phyloP scores from a whole-genome alignment of 2,329 filamentous ascomycete genomes.

The Aspergillus aculeatinus region DNA sequence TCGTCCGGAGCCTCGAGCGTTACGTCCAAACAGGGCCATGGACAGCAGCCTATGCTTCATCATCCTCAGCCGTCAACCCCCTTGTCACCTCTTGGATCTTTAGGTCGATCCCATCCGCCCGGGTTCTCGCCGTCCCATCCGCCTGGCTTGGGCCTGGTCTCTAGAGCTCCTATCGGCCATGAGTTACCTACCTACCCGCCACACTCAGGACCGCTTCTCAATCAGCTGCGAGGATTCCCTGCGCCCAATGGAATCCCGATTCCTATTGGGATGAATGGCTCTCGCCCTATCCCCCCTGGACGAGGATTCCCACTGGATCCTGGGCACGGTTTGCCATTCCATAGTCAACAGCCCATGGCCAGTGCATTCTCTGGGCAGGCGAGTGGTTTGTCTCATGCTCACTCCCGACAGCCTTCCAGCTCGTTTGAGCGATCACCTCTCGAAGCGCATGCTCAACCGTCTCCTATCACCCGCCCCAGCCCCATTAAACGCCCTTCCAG shows the following conservation, averaged over 20 bases:
- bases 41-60: constrained; percentile 53
- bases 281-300: constrained; percentile 60
- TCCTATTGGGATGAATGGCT: constrained; percentile 60
- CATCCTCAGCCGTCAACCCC: constrained; percentile 61
- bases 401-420: constrained; percentile 73
- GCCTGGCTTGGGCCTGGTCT: constrained; percentile 55
- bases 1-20: constrained; percentile 64
- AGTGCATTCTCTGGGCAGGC: constrained; percentile 36
- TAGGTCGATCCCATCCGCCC: constrained; percentile 56
- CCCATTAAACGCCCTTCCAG: constrained; percentile 88
- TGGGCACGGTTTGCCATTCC: constrained; percentile 43
- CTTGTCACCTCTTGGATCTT: constrained; percentile 64
- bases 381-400: constrained; percentile 52
- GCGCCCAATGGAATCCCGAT: constrained; percentile 53
- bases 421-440: constrained; percentile 59
- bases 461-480: constrained; percentile 76
- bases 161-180: constrained; percentile 52
- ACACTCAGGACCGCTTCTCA: constrained; percentile 51
- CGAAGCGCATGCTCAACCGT: constrained; percentile 60
- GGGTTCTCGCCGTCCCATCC: constrained; percentile 55
- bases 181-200: constrained; percentile 58
- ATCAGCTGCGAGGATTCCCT: constrained; percentile 56
- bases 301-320: constrained; percentile 54
- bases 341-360: constrained; percentile 45
- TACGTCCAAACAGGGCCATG: constrained; percentile 59